Conservation (phyloP, 2,329 filamentous ascomycete species). For the Septoria linicola region DNA sequence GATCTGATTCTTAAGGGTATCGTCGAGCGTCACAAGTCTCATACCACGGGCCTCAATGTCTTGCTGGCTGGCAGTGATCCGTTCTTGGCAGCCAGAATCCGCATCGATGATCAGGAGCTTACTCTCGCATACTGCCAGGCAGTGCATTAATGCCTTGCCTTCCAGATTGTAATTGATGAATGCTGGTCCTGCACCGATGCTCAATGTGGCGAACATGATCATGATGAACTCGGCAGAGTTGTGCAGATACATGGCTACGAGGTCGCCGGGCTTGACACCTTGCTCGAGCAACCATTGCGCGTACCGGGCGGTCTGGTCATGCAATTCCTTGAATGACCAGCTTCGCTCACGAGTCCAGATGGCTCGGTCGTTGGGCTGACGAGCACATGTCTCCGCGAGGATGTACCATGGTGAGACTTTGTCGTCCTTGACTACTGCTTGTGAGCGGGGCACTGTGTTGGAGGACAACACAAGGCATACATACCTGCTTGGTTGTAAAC, state of each 20-base stretch:
- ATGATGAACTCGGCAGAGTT: conserved; percentile 36
- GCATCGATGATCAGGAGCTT: conserved; percentile 48
- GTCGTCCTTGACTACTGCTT: conserved; percentile 21
- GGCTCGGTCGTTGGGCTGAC: conserved; percentile 51
- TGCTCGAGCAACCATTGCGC: conserved; percentile 58
- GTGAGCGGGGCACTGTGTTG: background rate
- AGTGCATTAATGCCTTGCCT: conserved; percentile 38
- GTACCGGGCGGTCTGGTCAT: conserved; percentile 57
- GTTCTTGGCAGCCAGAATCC: conserved; percentile 50
- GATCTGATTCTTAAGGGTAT: conserved; percentile 49
- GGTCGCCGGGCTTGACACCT: conserved; percentile 35
- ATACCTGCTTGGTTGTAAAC: conserved; percentile 47
- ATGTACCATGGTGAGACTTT: conserved; percentile 33
- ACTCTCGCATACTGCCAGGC: conserved; percentile 38
- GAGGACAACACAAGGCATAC: conserved; percentile 42
- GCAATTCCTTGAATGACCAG: conserved; percentile 59
- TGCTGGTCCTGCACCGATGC: conserved; percentile 37
- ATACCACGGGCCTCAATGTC: conserved; percentile 57
- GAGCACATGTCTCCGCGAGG: conserved; percentile 27
- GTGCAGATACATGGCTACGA: conserved; percentile 36
- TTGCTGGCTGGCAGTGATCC: conserved; percentile 54
- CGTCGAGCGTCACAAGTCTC: conserved; percentile 54
- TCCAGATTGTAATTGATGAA: conserved; percentile 41
- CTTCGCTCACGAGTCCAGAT: conserved; percentile 63
- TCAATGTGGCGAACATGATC: conserved; percentile 31